These are phyloP conservation scores for Cutaneotrichosporon spelunceum DNA, from an alignment of 1,284 basidiomycete species.

Conservation along the genomic window DNA sequence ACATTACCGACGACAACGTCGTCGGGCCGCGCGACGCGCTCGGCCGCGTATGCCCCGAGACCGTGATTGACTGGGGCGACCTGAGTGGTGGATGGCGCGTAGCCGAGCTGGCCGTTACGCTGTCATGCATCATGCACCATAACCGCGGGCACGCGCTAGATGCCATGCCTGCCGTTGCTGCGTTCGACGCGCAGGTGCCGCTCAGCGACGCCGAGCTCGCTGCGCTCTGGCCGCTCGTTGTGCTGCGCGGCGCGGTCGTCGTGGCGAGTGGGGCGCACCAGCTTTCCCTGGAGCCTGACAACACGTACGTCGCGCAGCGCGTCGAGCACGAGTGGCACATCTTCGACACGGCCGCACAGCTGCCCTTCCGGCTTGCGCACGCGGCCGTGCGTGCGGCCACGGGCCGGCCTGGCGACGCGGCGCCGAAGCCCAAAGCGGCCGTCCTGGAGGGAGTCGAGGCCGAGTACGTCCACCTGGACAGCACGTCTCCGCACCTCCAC, in stretches of 20 bases:
- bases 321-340: conserved; percentile 16
- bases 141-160: conserved; percentile 4
- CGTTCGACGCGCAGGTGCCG: conserved; percentile 6
- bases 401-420: background rate
- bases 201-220: conserved; percentile 15
- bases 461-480: conserved; percentile 11
- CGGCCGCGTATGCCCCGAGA: conserved; percentile 7
- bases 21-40: conserved; percentile 15
- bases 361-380: background rate
- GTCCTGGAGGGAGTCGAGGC: background rate
- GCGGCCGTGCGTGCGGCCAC: conserved; percentile 10
- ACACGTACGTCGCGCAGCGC: conserved; percentile 12
- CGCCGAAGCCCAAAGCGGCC: background rate
- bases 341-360: conserved; percentile 9
- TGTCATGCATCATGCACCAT: conserved; percentile 18
- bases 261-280: conserved; percentile 12
- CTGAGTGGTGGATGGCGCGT: conserved; percentile 17
- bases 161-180: conserved; percentile 12
- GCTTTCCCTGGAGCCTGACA: conserved; percentile 14
- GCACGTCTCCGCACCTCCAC: conserved; percentile 8
- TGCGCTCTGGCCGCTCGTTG: conserved; percentile 19
- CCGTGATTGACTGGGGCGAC: conserved; percentile 23
- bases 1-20: conserved; percentile 23
- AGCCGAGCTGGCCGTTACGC: conserved; percentile 16
- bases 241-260: conserved; percentile 14